These are phyloP conservation scores for Calendula officinalis DNA, from an alignment of 129 eudicot genomes.

Conservation along the genomic window DNA sequence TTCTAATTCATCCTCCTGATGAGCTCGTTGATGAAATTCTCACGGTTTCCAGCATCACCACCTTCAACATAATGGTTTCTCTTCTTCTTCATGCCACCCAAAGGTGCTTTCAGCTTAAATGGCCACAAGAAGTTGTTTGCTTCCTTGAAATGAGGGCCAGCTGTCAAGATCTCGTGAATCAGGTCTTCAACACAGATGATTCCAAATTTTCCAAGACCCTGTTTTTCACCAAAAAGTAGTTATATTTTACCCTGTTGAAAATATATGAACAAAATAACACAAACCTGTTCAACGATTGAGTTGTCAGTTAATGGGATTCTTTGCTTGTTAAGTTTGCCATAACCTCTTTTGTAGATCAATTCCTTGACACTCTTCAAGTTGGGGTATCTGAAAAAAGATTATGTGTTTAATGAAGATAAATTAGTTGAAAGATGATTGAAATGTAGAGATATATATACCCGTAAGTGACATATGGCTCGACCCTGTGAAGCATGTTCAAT, in stretches of 20 bases:
- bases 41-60: conserved; percentile 77
- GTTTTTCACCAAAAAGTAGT: background rate
- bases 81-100: conserved; percentile 67
- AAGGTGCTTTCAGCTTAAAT: background rate
- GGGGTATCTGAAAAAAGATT: conserved; percentile 43
- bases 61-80: conserved; percentile 75
- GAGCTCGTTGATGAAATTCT: conserved; percentile 55
- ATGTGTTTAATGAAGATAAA: background rate
- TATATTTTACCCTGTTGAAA: too few relatives aligned
- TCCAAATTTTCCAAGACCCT: conserved; percentile 62
- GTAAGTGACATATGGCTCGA: conserved; percentile 68
- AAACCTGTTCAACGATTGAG: conserved; percentile 55
- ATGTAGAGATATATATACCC: conserved; percentile 37
- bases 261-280: too few relatives aligned
- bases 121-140: conserved; percentile 31
- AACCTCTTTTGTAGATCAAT: conserved; percentile 69
- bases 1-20: conserved; percentile 69
- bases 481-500: conserved; percentile 64
- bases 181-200: conserved; percentile 64
- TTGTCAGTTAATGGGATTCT: conserved; percentile 62
- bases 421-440: background rate
- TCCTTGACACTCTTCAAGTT: conserved; percentile 66
- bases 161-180: conserved; percentile 64
- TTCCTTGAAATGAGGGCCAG: conserved; percentile 66
- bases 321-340: conserved; percentile 62